Base-by-base conservation (phyloP, 177 flowering plant species). In the Tripterygium wilfordii region DNA sequence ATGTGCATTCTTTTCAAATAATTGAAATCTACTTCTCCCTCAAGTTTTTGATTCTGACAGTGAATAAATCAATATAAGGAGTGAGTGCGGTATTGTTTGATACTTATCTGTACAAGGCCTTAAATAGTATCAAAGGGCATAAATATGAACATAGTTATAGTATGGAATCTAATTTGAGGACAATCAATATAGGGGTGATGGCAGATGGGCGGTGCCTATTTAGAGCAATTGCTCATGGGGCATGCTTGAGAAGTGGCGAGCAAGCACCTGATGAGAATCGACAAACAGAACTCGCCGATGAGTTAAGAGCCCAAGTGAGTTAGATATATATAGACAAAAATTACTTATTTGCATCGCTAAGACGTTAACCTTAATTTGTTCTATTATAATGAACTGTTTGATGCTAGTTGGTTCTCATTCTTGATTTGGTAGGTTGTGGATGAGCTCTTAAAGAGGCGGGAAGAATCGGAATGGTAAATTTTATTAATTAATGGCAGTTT, bases 131-230 rank as follows among this genome's bases (percentile, higher is more conserved):
- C n/a, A n/a, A n/a, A n/a, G n/a, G n/a, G n/a, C n/a, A n/a, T n/a
- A n/a, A n/a, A n/a, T n/a, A n/a, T n/a, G n/a, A n/a, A n/a, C n/a
- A n/a, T n/a, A n/a, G n/a, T n/a, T n/a, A n/a, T n/a, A n/a, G n/a
- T n/a, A 16, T 10, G 14, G 26, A 41, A 41, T 23, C 44, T 26
- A 14, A 42, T 15, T 23, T 25, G 10, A 22, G 2, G 30, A 10
- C 14, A n/a, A n/a, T n/a, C n/a, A 4, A 5, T 37, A 10, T 57
- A 65, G 69, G 69, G 40, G 89, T 87, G 48, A 60, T 54, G 13
- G 85, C 83, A 13, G 96, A 87, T 63, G 96, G 96, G 24, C 66
- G 89, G 49, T 87, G 96, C 58, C 64, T 83, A 18, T 87, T 87
- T 35, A 83, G 96, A 73, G 96, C 96, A 37, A 65, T 87, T 40